Percentiles rank a stretch among this genome's conserved stretches.
Evolutionary conservation across 202 grass and related monocot genomes (phyloP).

Genomic region (Musa balbisiana): DNA sequence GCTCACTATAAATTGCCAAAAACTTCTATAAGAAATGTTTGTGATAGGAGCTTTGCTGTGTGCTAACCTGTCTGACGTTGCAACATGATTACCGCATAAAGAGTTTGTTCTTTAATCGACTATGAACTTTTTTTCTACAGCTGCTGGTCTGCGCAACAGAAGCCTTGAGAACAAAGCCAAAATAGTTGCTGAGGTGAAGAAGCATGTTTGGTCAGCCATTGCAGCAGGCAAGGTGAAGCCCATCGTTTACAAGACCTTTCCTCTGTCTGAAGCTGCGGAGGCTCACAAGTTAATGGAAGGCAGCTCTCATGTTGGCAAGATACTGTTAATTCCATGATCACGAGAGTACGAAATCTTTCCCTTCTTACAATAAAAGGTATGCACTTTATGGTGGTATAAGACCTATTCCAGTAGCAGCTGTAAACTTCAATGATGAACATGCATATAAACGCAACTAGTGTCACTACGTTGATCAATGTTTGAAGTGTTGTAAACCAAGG

Average conservation of each 20-base stretch:
- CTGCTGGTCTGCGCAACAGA: conserved; percentile 64
- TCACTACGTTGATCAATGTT: too few relatives aligned
- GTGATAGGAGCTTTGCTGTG: too few relatives aligned
- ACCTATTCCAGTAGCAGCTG: background rate
- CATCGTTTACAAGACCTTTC: conserved; percentile 58
- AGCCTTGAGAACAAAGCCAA: conserved; percentile 54
- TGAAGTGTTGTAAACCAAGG: too few relatives aligned
- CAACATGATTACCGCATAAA: too few relatives aligned
- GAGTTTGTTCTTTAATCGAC: too few relatives aligned
- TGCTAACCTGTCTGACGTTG: too few relatives aligned
- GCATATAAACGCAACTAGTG: too few relatives aligned
- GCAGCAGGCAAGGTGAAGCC: conserved; percentile 64
- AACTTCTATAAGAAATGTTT: too few relatives aligned
- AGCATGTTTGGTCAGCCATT: conserved; percentile 74
- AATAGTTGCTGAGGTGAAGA: conserved; percentile 79
- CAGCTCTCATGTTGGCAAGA: conserved; percentile 79
- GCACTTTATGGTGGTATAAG: background rate
- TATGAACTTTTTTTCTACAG: conserved; percentile 20
- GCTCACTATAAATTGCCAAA: background rate
- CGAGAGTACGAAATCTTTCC: too few relatives aligned
- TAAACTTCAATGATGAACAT: too few relatives aligned
- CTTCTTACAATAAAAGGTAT: background rate
- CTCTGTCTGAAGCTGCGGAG: conserved; percentile 63
- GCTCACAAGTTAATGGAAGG: conserved; percentile 73
- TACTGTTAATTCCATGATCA: conserved; percentile 69